Base-by-base conservation (phyloP, 495 filamentous ascomycete species). In the Chlorociboria aeruginascens region DNA sequence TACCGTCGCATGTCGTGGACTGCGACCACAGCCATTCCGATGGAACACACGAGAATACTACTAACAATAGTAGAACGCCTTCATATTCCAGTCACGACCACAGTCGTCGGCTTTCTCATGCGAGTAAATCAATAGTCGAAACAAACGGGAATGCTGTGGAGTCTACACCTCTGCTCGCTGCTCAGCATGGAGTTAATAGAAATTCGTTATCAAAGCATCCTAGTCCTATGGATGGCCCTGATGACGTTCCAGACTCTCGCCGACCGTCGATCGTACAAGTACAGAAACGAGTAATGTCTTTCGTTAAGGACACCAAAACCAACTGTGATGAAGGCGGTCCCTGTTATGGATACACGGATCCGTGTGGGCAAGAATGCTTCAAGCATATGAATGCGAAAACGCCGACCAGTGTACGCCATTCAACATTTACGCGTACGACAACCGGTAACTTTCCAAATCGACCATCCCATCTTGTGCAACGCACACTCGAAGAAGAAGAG, bases 1-100 rank as follows among this genome's bases (percentile, higher is more conserved):
- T 97, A 40, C 92, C 93, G 0, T 92, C 88, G n/a, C 84, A 92
- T 58, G 80, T 94, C 17, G 90, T 96, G 46, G 87, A 88, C 61
- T 98, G 92, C 64, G 84, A 89, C 45, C 86, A 94, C 61, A 81
- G 70, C 33, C 88, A 95, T 53, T 74, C 75, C 25, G 74, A 72
- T 13, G 68, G 53, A 7, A 57, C 30, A 43, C 65, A 53, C 54
- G 57, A 16, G 57, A 47, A 41, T 34, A 35, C 28, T 54, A 61
- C 13, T 61, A 60, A 17, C 47, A 52, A 44, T 48, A 60, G 45
- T 48, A 56, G 45, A 60, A 46, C 28, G 38, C 30, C 35, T 35
- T 42, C 50, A 14, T 45, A 54, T 41, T 33, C 41, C 4, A 57
- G 56, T 8, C 37, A 51, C n/a, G 52, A 56, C 49, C 28, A 54